Evolutionary conservation across 2,329 filamentous ascomycete species (phyloP).

Genomic region (Mycosphaerelloides madeirae): DNA sequence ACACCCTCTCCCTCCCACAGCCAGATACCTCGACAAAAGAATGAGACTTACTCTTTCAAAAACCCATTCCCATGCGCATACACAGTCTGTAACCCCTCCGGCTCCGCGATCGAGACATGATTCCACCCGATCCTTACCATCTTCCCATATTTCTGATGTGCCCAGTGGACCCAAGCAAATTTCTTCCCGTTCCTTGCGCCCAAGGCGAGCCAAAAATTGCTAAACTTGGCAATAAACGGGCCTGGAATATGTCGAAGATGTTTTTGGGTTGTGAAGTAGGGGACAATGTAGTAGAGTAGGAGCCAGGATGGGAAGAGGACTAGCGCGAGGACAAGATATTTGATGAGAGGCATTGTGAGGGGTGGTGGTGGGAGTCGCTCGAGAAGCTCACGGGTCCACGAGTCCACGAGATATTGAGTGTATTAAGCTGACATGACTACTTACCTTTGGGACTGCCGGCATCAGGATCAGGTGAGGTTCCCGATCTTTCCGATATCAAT

Average conservation of each 20-base stretch:
- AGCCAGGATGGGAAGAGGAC: constrained; percentile 13
- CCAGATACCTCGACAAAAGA: no score
- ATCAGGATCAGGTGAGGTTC: no score
- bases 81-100: constrained; percentile 20
- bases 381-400: no score
- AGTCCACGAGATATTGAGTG: no score
- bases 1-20: no score
- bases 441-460: no score
- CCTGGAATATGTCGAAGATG: constrained; percentile 18
- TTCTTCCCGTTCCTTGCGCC: constrained; percentile 19
- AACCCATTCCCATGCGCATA: constrained; percentile 34
- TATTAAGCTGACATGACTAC: no score
- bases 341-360: constrained; percentile 6
- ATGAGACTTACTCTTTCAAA: constrained; percentile 25
- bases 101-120: constrained; percentile 23
- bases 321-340: constrained; percentile 10
- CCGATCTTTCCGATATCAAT: no score
- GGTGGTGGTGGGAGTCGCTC: no score
- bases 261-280: constrained; percentile 20
- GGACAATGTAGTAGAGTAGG: constrained; percentile 18
- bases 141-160: constrained; percentile 18
- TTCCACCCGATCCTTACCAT: constrained; percentile 18
- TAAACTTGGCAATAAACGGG: constrained; percentile 20
- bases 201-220: constrained; percentile 21
- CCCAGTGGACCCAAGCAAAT: constrained; percentile 20